Conservation (phyloP, 768 basidiomycete genomes). For the Infundibulicybe gibba region DNA sequence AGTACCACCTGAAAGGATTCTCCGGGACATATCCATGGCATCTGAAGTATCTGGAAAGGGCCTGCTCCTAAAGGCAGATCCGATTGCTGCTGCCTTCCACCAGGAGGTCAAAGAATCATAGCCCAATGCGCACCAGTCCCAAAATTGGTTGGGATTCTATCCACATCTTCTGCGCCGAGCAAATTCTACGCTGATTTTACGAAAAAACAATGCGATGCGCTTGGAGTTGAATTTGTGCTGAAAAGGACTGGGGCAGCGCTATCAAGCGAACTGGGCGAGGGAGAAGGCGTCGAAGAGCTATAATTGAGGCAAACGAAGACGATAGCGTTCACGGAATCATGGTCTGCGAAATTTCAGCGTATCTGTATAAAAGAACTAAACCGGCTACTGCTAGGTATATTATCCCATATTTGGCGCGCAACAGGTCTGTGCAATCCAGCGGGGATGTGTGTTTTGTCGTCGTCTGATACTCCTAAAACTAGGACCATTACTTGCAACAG, state of each 20-base stretch:
- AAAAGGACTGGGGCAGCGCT: slow-evolving; percentile 64
- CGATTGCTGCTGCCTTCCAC: slow-evolving; percentile 67
- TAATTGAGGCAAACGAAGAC: slow-evolving; percentile 94
- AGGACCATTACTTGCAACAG: slow-evolving; percentile 98
- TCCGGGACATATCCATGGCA: slow-evolving; percentile 11
- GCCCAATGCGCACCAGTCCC: slow-evolving; percentile 40
- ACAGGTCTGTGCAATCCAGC: slow-evolving; percentile 54
- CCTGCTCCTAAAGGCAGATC: slow-evolving; percentile 74
- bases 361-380: no score
- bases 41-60: slow-evolving; percentile 50
- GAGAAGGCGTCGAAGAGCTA: slow-evolving; percentile 95
- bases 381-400: slow-evolving; percentile 71
- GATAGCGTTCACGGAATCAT: slow-evolving; percentile 86
- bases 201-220: slow-evolving; percentile 80
- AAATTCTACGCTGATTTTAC: slow-evolving; percentile 89
- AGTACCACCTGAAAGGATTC: no score
- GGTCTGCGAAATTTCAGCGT: slow-evolving; percentile 44
- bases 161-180: slow-evolving; percentile 78
- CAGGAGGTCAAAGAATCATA: slow-evolving; percentile 56
- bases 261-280: slow-evolving; percentile 56
- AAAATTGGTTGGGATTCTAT: slow-evolving; percentile 87
- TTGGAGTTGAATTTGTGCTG: slow-evolving; percentile 87
- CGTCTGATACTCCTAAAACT: slow-evolving; percentile 6
- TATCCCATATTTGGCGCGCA: slow-evolving; percentile 93
- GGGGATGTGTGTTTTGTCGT: background rate